Evolutionary conservation across 192 early-diverging fungal species (phyloP), one percentile per base, ranked within the genome.

Genomic region (Oehlia diaphana): DNA sequence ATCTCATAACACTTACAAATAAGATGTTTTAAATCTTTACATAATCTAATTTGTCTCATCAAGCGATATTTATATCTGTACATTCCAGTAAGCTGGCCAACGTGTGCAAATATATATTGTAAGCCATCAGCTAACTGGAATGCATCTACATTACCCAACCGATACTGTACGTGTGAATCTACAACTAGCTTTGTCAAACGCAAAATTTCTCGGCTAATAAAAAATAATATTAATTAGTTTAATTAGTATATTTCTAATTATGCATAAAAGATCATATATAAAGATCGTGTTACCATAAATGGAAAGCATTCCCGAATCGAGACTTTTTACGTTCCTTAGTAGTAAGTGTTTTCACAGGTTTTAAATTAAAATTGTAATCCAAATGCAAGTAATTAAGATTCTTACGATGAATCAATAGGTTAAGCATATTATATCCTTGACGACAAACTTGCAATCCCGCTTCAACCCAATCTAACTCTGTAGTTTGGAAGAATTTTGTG

Each of bases 311-410:
- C 77, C 98, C 98, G 83, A 99, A 98, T 9, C 98, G 93, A 16
- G 95, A 97, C 88, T 98, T 99, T 82, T 99, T 99, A 77, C 98
- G 91, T 84, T 99, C 98, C 87, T 99, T 99, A 16, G 98, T 99
- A 7, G 98, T 99, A 53, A 99, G 89, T 42, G 98, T 99, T 87
- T 97, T 97, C 81, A 98, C 94, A 7, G 98, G 98, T 83, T 99
- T 99, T 62, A 99, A 89, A 84, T 98, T 98, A 83, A 99, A 99
- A 89, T 99, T 99, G 87, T 97, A 98, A 88, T 99, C 98, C 80
- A 99, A 87, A 80, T 99, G 98, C 77, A 99, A 88, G 82, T 98
- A 99, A 87, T 98, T 98, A 71, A 99, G 86, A 81, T 97, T 96
- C 87, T 98, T 98, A 68, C 98, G 93, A 87, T 99, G 96, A 81